Percentiles rank a stretch among this genome's conserved stretches.
These are phyloP conservation scores for Piloderma croceum DNA, from an alignment of 768 basidiomycete genomes.

Conservation along the genomic window DNA sequence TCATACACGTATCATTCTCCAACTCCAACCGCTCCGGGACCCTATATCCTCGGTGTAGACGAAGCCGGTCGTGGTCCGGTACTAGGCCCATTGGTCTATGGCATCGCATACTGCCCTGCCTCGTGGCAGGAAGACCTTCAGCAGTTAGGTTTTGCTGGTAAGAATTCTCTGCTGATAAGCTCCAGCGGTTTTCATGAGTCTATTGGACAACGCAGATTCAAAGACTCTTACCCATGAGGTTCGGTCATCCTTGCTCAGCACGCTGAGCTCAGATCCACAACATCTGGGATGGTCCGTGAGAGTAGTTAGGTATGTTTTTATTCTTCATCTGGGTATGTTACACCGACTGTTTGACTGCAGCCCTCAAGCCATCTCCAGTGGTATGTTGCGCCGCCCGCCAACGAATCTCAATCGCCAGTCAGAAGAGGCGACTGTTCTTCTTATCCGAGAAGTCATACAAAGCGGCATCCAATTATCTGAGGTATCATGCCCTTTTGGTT, in stretches of 20 bases:
- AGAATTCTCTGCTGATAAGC: constrained; percentile 9
- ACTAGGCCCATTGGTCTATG: constrained; percentile 93
- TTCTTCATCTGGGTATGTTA: no score
- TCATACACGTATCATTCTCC: constrained; percentile 80
- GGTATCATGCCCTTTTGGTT: constrained; percentile 32
- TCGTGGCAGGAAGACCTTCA: constrained; percentile 72
- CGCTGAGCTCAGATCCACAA: constrained; percentile 60
- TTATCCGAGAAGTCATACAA: constrained; percentile 83
- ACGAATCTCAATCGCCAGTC: constrained; percentile 85
- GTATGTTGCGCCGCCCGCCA: constrained; percentile 84
- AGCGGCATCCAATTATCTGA: constrained; percentile 76
- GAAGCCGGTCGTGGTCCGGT: constrained; percentile 97
- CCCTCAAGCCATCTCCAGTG: constrained; percentile 84
- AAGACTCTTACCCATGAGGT: constrained; percentile 78
- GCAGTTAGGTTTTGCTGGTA: constrained; percentile 86
- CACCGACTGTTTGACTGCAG: no score
- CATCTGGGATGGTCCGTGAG: constrained; percentile 82
- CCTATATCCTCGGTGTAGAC: constrained; percentile 97
- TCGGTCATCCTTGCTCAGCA: constrained; percentile 57
- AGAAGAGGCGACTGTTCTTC: constrained; percentile 81
- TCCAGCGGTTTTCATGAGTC: background rate
- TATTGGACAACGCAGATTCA: constrained; percentile 60
- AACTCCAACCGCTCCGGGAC: constrained; percentile 60
- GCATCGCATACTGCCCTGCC: constrained; percentile 86
- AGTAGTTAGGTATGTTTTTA: constrained; percentile 57